These are phyloP conservation scores for Annulohypoxylon nitens DNA, from an alignment of 495 filamentous ascomycete species.

Conservation along the genomic window DNA sequence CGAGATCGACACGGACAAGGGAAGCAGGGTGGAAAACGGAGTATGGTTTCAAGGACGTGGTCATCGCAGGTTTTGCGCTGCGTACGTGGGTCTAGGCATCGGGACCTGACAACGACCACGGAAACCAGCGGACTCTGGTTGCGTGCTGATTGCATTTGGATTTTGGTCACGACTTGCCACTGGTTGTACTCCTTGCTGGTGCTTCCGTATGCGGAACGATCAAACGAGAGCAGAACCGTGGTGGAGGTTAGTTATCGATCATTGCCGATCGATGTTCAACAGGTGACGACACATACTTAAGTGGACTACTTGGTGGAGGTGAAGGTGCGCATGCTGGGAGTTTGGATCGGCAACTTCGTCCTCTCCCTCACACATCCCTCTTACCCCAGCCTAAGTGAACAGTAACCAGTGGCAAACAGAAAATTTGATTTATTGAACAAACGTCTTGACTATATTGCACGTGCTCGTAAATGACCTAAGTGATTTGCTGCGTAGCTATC, in stretches of 20 bases:
- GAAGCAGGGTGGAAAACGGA: conserved; percentile 18
- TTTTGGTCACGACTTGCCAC: conserved; percentile 39
- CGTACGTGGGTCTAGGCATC: conserved; percentile 23
- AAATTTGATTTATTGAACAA: conserved; percentile 39
- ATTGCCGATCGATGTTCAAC: not conserved
- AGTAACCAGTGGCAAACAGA: conserved; percentile 36
- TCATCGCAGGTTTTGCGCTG: conserved; percentile 10
- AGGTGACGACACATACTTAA: conserved; percentile 4
- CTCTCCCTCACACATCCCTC: conserved; percentile 26
- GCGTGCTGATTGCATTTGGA: conserved; percentile 46
- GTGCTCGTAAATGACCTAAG: not conserved
- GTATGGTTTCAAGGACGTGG: conserved; percentile 19
- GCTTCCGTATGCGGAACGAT: conserved; percentile 6
- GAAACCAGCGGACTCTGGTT: conserved; percentile 39
- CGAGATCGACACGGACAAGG: conserved; percentile 15
- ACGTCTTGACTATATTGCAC: not conserved
- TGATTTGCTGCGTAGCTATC: not conserved
- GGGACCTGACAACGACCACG: conserved; percentile 15
- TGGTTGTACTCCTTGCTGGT: conserved; percentile 27
- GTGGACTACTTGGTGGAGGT: conserved; percentile 9
- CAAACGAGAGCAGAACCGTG: conserved; percentile 1
- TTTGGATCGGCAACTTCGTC: conserved; percentile 5
- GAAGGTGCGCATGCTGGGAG: conserved; percentile 6
- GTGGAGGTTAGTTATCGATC: not conserved
- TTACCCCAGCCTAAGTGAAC: conserved; percentile 29